Evolutionary conservation across 1,139 yeast genomes (phyloP).

Genomic region (Pichia sp.): DNA sequence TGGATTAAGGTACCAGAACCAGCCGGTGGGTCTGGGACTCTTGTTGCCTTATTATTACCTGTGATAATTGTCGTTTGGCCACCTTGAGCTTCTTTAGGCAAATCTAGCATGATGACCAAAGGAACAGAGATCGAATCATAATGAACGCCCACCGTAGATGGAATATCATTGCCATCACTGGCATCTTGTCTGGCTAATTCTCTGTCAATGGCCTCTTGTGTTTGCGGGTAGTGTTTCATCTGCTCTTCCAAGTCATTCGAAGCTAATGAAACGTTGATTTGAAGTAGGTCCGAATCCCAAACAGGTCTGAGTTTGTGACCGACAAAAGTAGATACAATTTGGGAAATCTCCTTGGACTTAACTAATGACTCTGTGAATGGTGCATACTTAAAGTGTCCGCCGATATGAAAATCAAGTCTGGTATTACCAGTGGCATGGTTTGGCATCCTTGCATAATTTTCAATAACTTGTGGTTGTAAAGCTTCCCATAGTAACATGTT

Average conservation of each 20-base stretch:
- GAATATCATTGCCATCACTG: conserved; percentile 21
- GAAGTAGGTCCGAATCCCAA: conserved; percentile 29
- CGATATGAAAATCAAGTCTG: conserved; percentile 28
- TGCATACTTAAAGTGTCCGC: conserved; percentile 15
- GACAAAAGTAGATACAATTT: conserved; percentile 17
- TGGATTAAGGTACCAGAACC: conserved; percentile 32
- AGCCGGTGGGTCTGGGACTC: conserved; percentile 30
- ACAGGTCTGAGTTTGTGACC: conserved; percentile 27
- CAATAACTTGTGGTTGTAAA: conserved; percentile 24
- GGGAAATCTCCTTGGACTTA: conserved; percentile 19
- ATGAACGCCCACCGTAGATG: conserved; percentile 28
- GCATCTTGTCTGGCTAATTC: conserved; percentile 11
- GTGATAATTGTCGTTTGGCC: conserved; percentile 32
- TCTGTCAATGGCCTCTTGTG: conserved; percentile 14
- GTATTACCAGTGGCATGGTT: conserved; percentile 27
- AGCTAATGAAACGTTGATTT: conserved; percentile 30
- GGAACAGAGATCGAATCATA: conserved; percentile 31
- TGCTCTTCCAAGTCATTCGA: conserved; percentile 19
- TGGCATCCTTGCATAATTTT: conserved; percentile 28
- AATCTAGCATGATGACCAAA: conserved; percentile 31
- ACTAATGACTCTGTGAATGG: conserved; percentile 26
- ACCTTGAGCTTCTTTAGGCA: conserved; percentile 29
- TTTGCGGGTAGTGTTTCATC: conserved; percentile 6
- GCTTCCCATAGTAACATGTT: conserved; percentile 32
- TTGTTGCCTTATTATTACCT: conserved; percentile 28